A percentile compares a stretch with the other conserved stretches of the same genome.
These are phyloP conservation scores for Fraxinus albicans DNA, from an alignment of 305 asterid species.

Conservation along the genomic window DNA sequence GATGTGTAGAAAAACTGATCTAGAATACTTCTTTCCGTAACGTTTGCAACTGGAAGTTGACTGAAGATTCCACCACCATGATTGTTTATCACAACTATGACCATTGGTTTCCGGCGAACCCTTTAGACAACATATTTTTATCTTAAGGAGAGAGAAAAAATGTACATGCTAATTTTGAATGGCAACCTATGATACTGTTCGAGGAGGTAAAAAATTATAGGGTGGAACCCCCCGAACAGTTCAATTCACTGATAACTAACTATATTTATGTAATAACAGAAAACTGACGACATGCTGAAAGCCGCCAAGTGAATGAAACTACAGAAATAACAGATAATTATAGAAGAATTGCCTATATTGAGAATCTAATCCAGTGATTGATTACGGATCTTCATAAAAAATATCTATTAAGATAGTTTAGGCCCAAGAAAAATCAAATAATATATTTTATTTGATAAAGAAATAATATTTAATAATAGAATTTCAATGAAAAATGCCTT, in stretches of 20 bases:
- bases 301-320: neutral
- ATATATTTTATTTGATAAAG: neutral
- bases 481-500: neutral
- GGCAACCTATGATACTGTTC: neutral
- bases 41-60: slow-evolving; percentile 80
- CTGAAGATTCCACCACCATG: slow-evolving; percentile 98
- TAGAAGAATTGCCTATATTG: neutral
- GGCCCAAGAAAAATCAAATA: neutral
- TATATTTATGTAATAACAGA: neutral
- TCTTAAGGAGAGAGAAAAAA: slow-evolving; percentile 1
- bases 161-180: neutral
- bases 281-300: neutral
- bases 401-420: neutral
- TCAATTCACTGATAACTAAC: neutral
- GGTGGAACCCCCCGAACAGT: neutral
- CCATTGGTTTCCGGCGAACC: slow-evolving; percentile 76
- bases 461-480: neutral
- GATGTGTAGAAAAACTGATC: slow-evolving; percentile 92
- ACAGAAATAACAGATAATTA: neutral
- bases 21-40: slow-evolving; percentile 54
- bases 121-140: slow-evolving; percentile 33
- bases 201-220: neutral
- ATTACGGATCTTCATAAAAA: neutral
- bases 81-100: slow-evolving; percentile 83
- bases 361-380: neutral